These are phyloP conservation scores for Blastobotrys apis DNA, from an alignment of 1,139 yeast species.

Conservation along the genomic window DNA sequence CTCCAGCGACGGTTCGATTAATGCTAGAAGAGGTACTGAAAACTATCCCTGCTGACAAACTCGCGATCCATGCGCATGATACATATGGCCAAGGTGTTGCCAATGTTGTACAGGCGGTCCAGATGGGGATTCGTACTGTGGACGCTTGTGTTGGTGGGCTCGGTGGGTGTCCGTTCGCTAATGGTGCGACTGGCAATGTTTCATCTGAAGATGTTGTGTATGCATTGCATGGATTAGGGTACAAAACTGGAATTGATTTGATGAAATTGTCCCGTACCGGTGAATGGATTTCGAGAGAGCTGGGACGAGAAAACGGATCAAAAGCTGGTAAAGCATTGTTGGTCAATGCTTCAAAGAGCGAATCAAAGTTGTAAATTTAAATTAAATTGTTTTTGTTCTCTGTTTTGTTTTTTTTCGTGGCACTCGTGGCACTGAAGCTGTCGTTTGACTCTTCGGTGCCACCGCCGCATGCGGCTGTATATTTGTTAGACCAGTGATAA, in stretches of 20 bases:
- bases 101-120: constrained; percentile 34
- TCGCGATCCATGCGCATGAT: constrained; percentile 39
- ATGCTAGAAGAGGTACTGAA: constrained; percentile 29
- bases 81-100: constrained; percentile 39
- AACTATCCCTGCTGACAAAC: constrained; percentile 27
- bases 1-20: constrained; percentile 30
- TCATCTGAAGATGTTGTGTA: constrained; percentile 38
- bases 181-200: constrained; percentile 38
- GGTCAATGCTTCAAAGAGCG: constrained; percentile 14
- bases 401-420: too few relatives aligned
- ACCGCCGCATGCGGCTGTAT: background rate
- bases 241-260: constrained; percentile 34
- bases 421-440: too few relatives aligned
- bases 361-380: constrained; percentile 5
- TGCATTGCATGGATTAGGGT: constrained; percentile 36
- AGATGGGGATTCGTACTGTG: constrained; percentile 34
- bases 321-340: constrained; percentile 33
- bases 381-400: too few relatives aligned
- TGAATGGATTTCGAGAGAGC: constrained; percentile 30
- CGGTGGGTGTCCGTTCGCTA: constrained; percentile 40
- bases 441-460: too few relatives aligned
- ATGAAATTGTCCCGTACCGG: constrained; percentile 30
- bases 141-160: constrained; percentile 37
- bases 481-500: background rate
- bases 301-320: constrained; percentile 31